Evolutionary conservation across 2,329 filamentous ascomycete genomes (phyloP), one percentile per base, ranked within the genome.

Genomic region (Rhexocercosporidium sp.): DNA sequence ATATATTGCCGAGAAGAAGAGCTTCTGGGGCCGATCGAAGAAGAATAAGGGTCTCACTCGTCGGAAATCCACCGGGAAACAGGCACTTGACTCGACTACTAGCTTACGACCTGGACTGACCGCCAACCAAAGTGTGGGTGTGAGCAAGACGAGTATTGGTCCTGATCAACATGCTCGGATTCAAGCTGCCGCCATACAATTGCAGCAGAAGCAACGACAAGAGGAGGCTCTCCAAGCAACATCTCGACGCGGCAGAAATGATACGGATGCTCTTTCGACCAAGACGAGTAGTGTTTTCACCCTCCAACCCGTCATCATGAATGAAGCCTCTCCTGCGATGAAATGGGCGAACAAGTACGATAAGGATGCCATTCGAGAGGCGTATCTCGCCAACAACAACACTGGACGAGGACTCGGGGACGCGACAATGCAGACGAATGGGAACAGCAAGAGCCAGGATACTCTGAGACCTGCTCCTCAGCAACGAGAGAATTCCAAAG

Each of bases 331-430:
- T 9, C 92, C 94, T 27, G 96, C 96, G 0, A 91, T 99, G 90
- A 97, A 97, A 79, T 99, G 96, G 96, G 93, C 95, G 37, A 95
- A 86, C 79, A 94, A 94, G 75, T 98, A 97, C 77, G 96, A 98
- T 80, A 96, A 96, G 80, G 90, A 96, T 75, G 85, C 90, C 8
- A 90, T 97, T 69, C 90, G 94, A 63, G 89, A 93, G 70, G 89
- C 92, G n/a, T 98, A 98, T 79, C 84, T 98, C 61, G 87, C 88
- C 54, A 90, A 96, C 76, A 82, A 81, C 57, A 88, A 85, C 71
- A 89, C 91, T 49, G 94, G 94, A 25, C 91, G 88, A 66, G 92
- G 92, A 14, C 70, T 82, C 22, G 83, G 81, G 1, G 79, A 81
- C 47, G 81, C 83, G 18, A 81, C 83, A 14, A 79, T 84, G 63